Evolutionary conservation across 2,329 filamentous ascomycete genomes (phyloP).

Genomic region (Nothopassalora personata): DNA sequence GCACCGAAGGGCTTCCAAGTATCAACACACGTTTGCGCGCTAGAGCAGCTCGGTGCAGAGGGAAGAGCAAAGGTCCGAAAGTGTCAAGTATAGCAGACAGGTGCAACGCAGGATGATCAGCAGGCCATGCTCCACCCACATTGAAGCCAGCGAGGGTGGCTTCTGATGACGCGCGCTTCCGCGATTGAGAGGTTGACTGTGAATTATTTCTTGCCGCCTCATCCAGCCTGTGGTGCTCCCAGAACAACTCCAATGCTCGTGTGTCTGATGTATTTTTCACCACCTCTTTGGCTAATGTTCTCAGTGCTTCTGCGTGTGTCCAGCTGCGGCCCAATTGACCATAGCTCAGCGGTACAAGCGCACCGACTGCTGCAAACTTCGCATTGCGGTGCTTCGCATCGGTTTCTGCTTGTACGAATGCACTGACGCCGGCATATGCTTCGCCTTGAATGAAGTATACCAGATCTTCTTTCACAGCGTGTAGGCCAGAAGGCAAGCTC

Average conservation of each 20-base stretch:
- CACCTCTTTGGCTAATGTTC: conserved; percentile 64
- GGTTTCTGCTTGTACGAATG: conserved; percentile 79
- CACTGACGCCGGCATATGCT: conserved; percentile 80
- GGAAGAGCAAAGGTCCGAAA: conserved; percentile 89
- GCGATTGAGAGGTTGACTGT: conserved; percentile 1
- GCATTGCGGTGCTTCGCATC: conserved; percentile 78
- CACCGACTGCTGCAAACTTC: conserved; percentile 85
- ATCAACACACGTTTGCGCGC: conserved; percentile 84
- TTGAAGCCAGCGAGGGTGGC: conserved; percentile 54
- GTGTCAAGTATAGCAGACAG: conserved; percentile 69
- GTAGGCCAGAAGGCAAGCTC: conserved; percentile 85
- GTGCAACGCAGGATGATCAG: conserved; percentile 81
- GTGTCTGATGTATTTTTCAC: conserved; percentile 61
- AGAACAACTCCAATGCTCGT: conserved; percentile 69
- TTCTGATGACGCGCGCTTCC: conserved; percentile 31
- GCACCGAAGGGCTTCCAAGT: conserved; percentile 78
- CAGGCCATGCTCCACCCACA: conserved; percentile 53
- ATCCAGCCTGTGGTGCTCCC: conserved; percentile 56
- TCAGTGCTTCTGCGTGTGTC: conserved; percentile 74
- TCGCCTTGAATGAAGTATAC: conserved; percentile 77
- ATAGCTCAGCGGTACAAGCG: conserved; percentile 81
- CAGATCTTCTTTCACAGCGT: conserved; percentile 81
- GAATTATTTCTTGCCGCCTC: conserved; percentile 1
- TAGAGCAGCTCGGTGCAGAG: conserved; percentile 80
- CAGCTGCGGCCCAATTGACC: conserved; percentile 83